phyloP scores from a whole-genome alignment of 2,329 filamentous ascomycete species.

The Teratosphaeria gauchensis region DNA sequence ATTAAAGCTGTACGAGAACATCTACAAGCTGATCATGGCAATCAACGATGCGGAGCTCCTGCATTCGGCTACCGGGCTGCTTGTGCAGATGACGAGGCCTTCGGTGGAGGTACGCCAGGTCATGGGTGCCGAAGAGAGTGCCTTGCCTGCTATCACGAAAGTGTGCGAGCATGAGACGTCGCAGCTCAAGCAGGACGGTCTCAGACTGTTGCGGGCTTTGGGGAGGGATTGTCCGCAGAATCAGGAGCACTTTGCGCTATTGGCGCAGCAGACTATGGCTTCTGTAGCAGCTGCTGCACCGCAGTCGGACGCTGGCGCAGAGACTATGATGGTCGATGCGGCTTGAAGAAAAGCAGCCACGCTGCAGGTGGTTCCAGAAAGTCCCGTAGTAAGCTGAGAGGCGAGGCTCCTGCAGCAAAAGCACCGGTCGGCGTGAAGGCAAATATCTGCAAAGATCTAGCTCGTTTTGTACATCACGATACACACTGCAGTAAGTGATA shows the following conservation, averaged over 20 bases:
- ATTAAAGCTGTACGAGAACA: conserved; percentile 4
- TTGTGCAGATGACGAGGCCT: conserved; percentile 20
- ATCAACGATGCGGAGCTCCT: conserved; percentile 13
- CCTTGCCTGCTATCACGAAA: conserved; percentile 9
- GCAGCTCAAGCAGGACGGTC: conserved; percentile 18
- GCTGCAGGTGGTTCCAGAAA: background rate
- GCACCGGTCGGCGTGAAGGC: background rate
- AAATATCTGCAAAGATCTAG: background rate
- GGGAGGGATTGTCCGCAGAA: conserved; percentile 17
- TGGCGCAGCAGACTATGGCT: conserved; percentile 11
- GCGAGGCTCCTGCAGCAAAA: background rate
- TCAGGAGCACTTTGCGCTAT: conserved; percentile 15
- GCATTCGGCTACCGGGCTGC: conserved; percentile 20
- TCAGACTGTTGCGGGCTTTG: conserved; percentile 19
- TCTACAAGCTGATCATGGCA: background rate
- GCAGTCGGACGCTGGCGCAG: background rate
- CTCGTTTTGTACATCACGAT: background rate
- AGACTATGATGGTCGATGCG: background rate
- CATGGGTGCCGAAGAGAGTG: conserved; percentile 11
- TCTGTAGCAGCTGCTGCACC: background rate
- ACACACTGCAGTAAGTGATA: background rate
- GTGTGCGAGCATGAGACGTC: conserved; percentile 17
- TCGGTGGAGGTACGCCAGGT: conserved; percentile 10
- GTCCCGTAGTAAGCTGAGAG: background rate
- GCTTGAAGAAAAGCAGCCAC: background rate